Base-by-base conservation (phyloP, 495 filamentous ascomycete species). In the Xylaria bambusicola region DNA sequence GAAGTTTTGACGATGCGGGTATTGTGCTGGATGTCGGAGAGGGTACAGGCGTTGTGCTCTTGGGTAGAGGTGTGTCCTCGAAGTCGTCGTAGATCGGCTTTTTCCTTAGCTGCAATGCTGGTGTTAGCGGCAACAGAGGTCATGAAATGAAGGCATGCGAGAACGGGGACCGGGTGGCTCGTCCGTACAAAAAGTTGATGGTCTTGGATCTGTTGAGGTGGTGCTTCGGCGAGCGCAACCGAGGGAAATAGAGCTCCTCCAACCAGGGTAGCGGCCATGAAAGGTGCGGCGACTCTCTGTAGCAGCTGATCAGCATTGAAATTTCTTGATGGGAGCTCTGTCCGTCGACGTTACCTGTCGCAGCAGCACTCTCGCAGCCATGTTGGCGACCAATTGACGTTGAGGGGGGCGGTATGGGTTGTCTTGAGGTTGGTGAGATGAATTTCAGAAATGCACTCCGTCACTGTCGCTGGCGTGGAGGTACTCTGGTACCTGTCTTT, bases 11-110 rank as follows among this genome's bases (percentile, higher is more conserved):
- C 45, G 73, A 40, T 46, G 55, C 51, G 57, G 66, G 50, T 64
- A 63, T 64, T 35, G 63, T 68, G 40, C 64, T 63, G 29, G 66
- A 68, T 45, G 62, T 61, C 38, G 62, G 66, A 49, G 69, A 69
- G 51, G 60, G 63, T 60, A 64, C 68, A 13, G 69, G 69, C 55
- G 65, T 71, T 31, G 71, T 62, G 56, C 67, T 42, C 52, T 73
- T 56, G 63, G 74, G 75, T 60, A 73, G 67, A 57, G 63, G 67
- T 9, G 50, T 60, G 3, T 51, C 57, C 66, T 79, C 70, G 71
- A 82, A 79, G 74, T 90, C 85, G 71, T 93, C 89, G 81, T 96
- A 97, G 77, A 97, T 94, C 50, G 92, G 85, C 80, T 95, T 96
- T 66, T 86, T 88, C 71, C 81, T 65, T 59, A 63, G 66, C 62